Evolutionary conservation across 495 filamentous ascomycete genomes (phyloP).

Genomic region (Aspergillus haitiensis): DNA sequence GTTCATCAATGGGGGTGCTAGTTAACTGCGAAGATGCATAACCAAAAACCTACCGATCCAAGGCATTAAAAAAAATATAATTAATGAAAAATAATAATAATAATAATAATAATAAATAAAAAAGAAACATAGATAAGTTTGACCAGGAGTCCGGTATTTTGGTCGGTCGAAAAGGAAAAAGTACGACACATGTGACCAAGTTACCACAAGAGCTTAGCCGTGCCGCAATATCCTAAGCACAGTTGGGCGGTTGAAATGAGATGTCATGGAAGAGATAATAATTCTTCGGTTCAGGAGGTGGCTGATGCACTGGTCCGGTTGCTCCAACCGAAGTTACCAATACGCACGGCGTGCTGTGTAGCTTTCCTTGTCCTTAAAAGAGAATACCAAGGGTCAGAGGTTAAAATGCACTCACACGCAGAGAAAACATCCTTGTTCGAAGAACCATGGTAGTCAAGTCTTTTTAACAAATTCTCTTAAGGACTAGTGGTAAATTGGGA

Average conservation of each 20-base stretch:
- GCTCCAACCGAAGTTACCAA: constrained; percentile 11
- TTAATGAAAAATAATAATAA: no score
- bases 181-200: constrained; percentile 14
- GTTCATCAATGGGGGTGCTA: no score
- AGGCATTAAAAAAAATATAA: no score
- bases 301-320: constrained; percentile 20
- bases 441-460: background rate
- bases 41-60: no score
- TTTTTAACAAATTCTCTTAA: constrained; percentile 4
- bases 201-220: background rate
- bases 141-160: no score
- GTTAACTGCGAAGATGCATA: no score
- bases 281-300: constrained; percentile 27
- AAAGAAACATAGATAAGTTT: no score
- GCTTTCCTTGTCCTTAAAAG: background rate
- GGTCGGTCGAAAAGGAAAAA: constrained; percentile 8
- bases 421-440: constrained; percentile 8
- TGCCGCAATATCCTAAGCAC: background rate
- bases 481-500: constrained; percentile 18
- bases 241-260: no score
- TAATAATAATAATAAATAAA: no score
- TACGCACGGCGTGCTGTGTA: background rate
- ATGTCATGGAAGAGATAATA: background rate
- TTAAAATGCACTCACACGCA: constrained; percentile 13
- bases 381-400: constrained; percentile 14